phyloP scores from a whole-genome alignment of 805 yeast species.

The Cyberlindnera amylophila region DNA sequence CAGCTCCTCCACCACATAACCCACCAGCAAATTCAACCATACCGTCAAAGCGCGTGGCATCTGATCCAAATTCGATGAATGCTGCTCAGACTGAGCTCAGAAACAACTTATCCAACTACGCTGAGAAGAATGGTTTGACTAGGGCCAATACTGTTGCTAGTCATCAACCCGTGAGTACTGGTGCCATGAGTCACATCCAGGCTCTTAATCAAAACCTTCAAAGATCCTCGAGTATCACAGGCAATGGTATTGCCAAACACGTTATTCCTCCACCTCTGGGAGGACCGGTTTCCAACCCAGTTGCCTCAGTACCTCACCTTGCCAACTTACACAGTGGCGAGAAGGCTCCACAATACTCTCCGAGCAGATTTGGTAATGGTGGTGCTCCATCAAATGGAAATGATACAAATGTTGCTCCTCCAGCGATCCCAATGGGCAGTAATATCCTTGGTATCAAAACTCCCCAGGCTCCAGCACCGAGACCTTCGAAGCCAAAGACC shows the following conservation, averaged over 20 bases:
- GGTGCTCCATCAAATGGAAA: not conserved
- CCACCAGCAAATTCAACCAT: not conserved
- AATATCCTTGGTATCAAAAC: slow-evolving; percentile 7
- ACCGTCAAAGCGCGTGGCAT: slow-evolving; percentile 4
- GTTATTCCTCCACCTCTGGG: not conserved
- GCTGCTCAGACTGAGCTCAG: slow-evolving; percentile 16
- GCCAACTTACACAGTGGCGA: not conserved
- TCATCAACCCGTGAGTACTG: slow-evolving; percentile 8
- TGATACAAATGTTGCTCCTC: not conserved
- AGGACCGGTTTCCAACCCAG: not conserved
- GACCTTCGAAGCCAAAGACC: not conserved
- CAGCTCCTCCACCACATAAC: not conserved
- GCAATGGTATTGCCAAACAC: not conserved
- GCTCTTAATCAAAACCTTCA: slow-evolving; percentile 6
- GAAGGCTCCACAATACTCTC: slow-evolving; percentile 3
- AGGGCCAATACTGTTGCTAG: slow-evolving; percentile 12
- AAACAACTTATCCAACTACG: slow-evolving; percentile 8
- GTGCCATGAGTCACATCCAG: slow-evolving; percentile 12
- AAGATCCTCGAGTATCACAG: not conserved
- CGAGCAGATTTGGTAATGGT: slow-evolving; percentile 5
- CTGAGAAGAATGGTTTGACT: slow-evolving; percentile 1
- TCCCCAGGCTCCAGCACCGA: not conserved
- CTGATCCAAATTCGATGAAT: slow-evolving; percentile 11
- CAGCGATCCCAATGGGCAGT: slow-evolving; percentile 3
- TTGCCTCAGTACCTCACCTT: not conserved